A percentile compares a stretch with the other conserved stretches of the same genome.
Conservation (phyloP, 306 rosid genomes). For the Echinosophora koreensis region DNA sequence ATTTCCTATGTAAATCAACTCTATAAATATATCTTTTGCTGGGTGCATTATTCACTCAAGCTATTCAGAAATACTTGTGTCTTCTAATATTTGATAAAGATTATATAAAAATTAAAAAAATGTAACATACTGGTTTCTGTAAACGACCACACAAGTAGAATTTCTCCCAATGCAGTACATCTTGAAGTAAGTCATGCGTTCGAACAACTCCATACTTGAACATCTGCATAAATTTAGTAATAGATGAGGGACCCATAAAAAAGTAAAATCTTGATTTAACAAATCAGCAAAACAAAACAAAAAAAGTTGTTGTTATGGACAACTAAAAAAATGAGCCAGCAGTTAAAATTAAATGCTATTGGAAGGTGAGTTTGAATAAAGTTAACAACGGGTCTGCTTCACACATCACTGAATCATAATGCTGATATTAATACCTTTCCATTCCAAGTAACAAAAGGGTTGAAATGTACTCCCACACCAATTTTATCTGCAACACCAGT, state of each 20-base stretch:
- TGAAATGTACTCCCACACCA: slow-evolving; percentile 96
- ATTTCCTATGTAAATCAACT: too few relatives aligned
- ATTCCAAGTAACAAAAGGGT: slow-evolving; percentile 86
- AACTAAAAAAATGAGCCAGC: slow-evolving; percentile 5
- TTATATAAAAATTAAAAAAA: not conserved
- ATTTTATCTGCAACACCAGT: slow-evolving; percentile 77
- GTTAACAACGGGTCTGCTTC: slow-evolving; percentile 19
- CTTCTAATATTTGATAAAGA: too few relatives aligned
- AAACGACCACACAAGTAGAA: slow-evolving; percentile 93
- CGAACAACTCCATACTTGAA: slow-evolving; percentile 90
- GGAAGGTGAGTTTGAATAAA: slow-evolving; percentile 33
- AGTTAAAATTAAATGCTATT: slow-evolving; percentile 24
- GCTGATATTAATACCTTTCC: slow-evolving; percentile 72
- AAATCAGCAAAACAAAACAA: slow-evolving; percentile 3
- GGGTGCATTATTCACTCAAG: too few relatives aligned
- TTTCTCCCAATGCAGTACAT: slow-evolving; percentile 78
- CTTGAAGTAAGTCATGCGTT: slow-evolving; percentile 79
- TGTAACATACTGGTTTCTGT: slow-evolving; percentile 82
- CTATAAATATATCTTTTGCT: too few relatives aligned
- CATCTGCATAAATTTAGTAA: slow-evolving; percentile 60
- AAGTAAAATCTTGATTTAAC: not conserved
- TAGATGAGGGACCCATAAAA: slow-evolving; percentile 27
- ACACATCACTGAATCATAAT: slow-evolving; percentile 2
- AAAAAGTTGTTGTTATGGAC: not conserved
- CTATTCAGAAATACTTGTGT: too few relatives aligned